These are phyloP conservation scores for Penicillium hordei DNA, from an alignment of 2,329 filamentous ascomycete species.

Conservation along the genomic window DNA sequence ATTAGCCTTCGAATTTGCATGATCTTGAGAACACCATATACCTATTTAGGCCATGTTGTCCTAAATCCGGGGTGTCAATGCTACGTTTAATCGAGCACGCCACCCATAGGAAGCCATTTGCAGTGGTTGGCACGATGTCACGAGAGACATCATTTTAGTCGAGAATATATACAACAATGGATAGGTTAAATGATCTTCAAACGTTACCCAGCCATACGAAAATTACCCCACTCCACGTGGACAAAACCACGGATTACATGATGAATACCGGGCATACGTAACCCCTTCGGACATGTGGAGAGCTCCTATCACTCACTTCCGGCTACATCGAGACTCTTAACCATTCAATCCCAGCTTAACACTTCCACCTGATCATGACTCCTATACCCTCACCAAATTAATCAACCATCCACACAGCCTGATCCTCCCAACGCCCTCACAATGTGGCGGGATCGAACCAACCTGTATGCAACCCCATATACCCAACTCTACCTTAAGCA, in stretches of 20 bases:
- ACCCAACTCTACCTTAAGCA: not conserved
- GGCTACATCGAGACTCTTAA: not conserved
- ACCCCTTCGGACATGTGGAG: conserved; percentile 11
- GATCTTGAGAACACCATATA: not conserved
- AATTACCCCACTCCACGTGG: conserved; percentile 3
- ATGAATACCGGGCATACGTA: conserved; percentile 9
- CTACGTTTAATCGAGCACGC: not conserved
- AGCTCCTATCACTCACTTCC: conserved; percentile 6
- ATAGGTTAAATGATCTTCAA: not conserved
- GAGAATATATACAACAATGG: not conserved
- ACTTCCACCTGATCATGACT: conserved; percentile 15
- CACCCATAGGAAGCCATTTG: not conserved
- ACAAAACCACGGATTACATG: conserved; percentile 1
- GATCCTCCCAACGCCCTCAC: conserved; percentile 52
- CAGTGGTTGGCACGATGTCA: not conserved
- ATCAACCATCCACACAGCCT: conserved; percentile 20
- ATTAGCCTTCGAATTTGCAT: not conserved
- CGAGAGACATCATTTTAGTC: not conserved
- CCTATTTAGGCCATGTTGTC: not conserved
- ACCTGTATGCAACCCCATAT: conserved; percentile 66
- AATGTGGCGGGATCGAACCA: conserved; percentile 99
- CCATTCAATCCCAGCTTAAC: not conserved
- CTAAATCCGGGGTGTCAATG: not conserved
- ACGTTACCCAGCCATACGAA: not conserved
- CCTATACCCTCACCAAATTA: conserved; percentile 13